These are phyloP conservation scores for Colletotrichum salicis DNA, from an alignment of 2,329 filamentous ascomycete species.

Conservation along the genomic window DNA sequence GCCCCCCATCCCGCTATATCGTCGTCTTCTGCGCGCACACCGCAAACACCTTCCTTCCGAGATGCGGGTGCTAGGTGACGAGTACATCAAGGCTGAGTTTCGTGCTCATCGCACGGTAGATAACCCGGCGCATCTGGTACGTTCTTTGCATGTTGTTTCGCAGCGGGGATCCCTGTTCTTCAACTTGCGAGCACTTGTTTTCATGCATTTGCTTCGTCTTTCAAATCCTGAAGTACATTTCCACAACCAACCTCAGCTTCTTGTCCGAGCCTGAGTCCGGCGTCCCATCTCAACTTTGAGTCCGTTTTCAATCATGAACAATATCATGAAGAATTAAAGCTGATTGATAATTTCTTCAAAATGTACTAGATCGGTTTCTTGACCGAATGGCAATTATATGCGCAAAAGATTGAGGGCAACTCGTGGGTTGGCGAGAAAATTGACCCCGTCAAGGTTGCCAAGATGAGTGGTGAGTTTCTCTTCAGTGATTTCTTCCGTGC, in stretches of 20 bases:
- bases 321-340: no score
- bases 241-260: background rate
- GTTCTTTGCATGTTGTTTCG: conserved; percentile 42
- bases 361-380: conserved; percentile 84
- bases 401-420: conserved; percentile 90
- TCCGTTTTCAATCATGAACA: background rate
- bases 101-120: conserved; percentile 84
- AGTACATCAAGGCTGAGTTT: conserved; percentile 95
- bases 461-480: conserved; percentile 83
- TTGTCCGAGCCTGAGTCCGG: background rate
- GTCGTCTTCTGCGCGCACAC: conserved; percentile 86
- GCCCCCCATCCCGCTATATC: conserved; percentile 89
- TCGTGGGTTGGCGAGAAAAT: conserved; percentile 86
- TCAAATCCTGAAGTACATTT: no score
- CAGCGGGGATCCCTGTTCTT: background rate
- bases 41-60: conserved; percentile 79
- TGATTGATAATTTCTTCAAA: background rate
- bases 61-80: conserved; percentile 85
- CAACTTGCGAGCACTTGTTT: no score
- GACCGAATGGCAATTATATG: conserved; percentile 96
- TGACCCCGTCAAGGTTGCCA: conserved; percentile 84
- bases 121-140: conserved; percentile 90
- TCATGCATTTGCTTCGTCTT: no score
- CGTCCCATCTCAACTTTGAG: no score
- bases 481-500: background rate